These are phyloP conservation scores for Crassisporium funariophilum DNA, from an alignment of 768 basidiomycete species.

Conservation along the genomic window DNA sequence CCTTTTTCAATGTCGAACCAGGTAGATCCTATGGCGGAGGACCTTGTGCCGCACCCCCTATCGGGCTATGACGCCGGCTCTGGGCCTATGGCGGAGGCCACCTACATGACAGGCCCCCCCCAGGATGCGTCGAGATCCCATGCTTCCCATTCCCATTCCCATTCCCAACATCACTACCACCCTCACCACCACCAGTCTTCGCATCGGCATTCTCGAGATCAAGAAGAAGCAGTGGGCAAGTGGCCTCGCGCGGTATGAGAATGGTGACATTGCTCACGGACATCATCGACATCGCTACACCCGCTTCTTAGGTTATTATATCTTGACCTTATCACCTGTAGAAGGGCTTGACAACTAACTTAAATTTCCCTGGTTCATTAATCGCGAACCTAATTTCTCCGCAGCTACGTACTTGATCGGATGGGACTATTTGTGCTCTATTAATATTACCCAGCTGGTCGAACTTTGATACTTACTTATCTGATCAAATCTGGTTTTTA, in stretches of 20 bases:
- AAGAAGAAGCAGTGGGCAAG: conserved; percentile 47
- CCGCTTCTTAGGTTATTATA: conserved; percentile 41
- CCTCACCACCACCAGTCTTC: conserved; percentile 32
- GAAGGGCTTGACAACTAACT: conserved; percentile 27
- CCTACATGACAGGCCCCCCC: conserved; percentile 42
- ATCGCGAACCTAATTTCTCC: conserved; percentile 29
- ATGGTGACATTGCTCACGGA: conserved; percentile 30
- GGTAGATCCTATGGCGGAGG: conserved; percentile 40
- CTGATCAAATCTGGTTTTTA: no score
- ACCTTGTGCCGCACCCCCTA: conserved; percentile 34
- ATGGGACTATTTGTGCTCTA: conserved; percentile 26
- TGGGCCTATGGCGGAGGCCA: conserved; percentile 21
- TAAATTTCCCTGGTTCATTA: conserved; percentile 31
- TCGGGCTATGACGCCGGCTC: conserved; percentile 29
- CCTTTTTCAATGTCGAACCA: conserved; percentile 46
- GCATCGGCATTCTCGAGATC: conserved; percentile 49
- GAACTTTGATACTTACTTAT: no score
- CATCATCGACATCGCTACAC: conserved; percentile 38
- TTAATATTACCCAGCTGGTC: no score
- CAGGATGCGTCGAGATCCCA: conserved; percentile 41
- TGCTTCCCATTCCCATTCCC: conserved; percentile 32
- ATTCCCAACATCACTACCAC: conserved; percentile 21
- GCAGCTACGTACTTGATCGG: conserved; percentile 35
- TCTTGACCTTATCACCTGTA: conserved; percentile 42
- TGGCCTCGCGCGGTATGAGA: conserved; percentile 53